Percentiles rank a stretch among this genome's conserved stretches.
phyloP scores from a whole-genome alignment of 2,329 filamentous ascomycete genomes.

The Penicillium sp. region DNA sequence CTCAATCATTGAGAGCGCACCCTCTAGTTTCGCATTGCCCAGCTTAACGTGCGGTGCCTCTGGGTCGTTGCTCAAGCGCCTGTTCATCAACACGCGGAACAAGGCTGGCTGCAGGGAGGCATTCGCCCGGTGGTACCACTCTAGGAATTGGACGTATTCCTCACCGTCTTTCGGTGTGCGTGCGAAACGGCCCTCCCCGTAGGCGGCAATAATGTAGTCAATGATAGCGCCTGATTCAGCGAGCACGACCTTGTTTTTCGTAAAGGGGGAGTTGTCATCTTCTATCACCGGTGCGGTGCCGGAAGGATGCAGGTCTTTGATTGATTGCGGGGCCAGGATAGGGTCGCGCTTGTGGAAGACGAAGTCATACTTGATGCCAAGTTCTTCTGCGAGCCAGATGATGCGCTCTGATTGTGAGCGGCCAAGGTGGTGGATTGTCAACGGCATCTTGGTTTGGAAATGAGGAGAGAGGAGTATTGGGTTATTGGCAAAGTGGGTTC shows the following conservation, averaged over 20 bases:
- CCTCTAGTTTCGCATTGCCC: conserved; percentile 9
- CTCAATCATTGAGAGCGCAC: conserved; percentile 17
- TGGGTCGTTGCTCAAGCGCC: neutral
- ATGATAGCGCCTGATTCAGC: conserved; percentile 24
- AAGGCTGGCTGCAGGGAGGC: conserved; percentile 20
- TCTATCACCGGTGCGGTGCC: conserved; percentile 26
- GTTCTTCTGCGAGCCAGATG: conserved; percentile 28
- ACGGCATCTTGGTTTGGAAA: conserved; percentile 14
- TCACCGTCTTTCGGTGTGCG: conserved; percentile 22
- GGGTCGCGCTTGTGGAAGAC: conserved; percentile 26
- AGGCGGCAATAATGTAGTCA: conserved; percentile 22
- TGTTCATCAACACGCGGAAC: conserved; percentile 15
- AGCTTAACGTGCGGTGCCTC: neutral
- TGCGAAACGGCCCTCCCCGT: conserved; percentile 20
- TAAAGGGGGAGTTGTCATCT: conserved; percentile 24
- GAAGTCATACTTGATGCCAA: conserved; percentile 20
- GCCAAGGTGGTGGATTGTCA: conserved; percentile 24
- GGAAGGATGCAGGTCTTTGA: conserved; percentile 23
- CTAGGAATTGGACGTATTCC: conserved; percentile 20
- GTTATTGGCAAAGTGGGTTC: neutral
- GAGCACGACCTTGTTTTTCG: conserved; percentile 16
- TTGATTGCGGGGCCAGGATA: conserved; percentile 21
- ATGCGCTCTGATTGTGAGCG: conserved; percentile 28
- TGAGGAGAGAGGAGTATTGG: neutral
- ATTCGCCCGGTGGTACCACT: conserved; percentile 27